Conservation (phyloP, 768 basidiomycete species). For the Rhizopogon vesiculosus region DNA sequence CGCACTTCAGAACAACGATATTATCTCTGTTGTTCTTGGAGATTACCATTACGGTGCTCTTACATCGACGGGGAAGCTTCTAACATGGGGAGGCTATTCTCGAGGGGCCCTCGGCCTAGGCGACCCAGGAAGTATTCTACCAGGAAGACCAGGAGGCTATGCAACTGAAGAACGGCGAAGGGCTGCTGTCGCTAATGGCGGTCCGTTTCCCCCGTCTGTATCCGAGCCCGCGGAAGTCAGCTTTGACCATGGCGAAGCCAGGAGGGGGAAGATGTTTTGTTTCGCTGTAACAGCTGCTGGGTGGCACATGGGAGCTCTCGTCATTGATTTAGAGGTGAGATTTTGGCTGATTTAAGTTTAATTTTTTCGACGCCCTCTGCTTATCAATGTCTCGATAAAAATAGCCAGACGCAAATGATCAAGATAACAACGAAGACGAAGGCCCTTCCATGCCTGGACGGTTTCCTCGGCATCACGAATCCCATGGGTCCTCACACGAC, state of each 20-base stretch:
- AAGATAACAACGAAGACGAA: slow-evolving; percentile 33
- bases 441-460: slow-evolving; percentile 28
- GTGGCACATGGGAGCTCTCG: slow-evolving; percentile 90
- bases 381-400: slow-evolving; percentile 1
- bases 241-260: slow-evolving; percentile 58
- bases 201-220: slow-evolving; percentile 36
- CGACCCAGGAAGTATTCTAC: slow-evolving; percentile 50
- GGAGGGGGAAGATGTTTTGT: slow-evolving; percentile 59
- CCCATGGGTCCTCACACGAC: slow-evolving; percentile 8
- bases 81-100: slow-evolving; percentile 80
- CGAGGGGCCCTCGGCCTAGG: slow-evolving; percentile 85
- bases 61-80: slow-evolving; percentile 67
- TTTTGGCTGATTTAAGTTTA: neutral
- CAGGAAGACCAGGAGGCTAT: slow-evolving; percentile 61
- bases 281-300: slow-evolving; percentile 80
- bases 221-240: slow-evolving; percentile 62
- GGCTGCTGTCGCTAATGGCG: slow-evolving; percentile 18
- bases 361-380: neutral
- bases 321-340: slow-evolving; percentile 74
- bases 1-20: slow-evolving; percentile 65
- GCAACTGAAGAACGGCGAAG: slow-evolving; percentile 30
- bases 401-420: slow-evolving; percentile 27
- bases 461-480: slow-evolving; percentile 17
- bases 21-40: slow-evolving; percentile 87
- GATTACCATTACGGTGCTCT: slow-evolving; percentile 92